A percentile compares a stretch with the other conserved stretches of the same genome.
These are phyloP conservation scores for Blastocystis sp. DNA, from an alignment of 352 stramenopile species.

Conservation along the genomic window DNA sequence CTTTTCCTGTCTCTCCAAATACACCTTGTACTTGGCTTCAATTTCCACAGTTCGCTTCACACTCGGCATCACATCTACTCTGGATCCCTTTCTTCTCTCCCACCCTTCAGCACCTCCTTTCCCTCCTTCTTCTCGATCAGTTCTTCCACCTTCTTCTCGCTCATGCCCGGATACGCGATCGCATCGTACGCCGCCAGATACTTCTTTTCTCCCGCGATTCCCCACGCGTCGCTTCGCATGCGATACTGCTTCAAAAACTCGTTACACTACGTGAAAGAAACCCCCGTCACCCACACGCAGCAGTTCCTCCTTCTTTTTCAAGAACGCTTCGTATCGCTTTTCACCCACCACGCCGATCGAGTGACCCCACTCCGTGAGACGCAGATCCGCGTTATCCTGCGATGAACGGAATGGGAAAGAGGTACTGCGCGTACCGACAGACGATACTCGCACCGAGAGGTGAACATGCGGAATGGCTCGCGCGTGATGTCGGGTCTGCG, in stretches of 20 bases:
- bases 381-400: conserved; percentile 88
- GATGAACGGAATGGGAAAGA: neutral
- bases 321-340: conserved; percentile 70
- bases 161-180: conserved; percentile 61
- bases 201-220: conserved; percentile 70
- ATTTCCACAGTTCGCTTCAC: conserved; percentile 69
- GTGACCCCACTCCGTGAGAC: conserved; percentile 81
- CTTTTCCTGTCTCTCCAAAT: conserved; percentile 79
- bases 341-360: conserved; percentile 69
- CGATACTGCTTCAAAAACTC: conserved; percentile 65
- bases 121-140: conserved; percentile 30
- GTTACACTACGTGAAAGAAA: conserved; percentile 53
- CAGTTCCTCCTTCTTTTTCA: conserved; percentile 69
- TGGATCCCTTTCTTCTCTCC: neutral
- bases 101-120: neutral
- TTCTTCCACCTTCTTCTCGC: conserved; percentile 58
- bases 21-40: conserved; percentile 81
- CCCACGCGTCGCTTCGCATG: conserved; percentile 71
- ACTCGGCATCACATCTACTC: neutral
- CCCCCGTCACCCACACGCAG: conserved; percentile 60
- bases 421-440: conserved; percentile 66
- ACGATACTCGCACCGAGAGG: conserved; percentile 80
- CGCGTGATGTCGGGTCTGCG: conserved; percentile 55
- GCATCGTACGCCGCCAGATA: conserved; percentile 67
- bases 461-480: conserved; percentile 98